Evolutionary conservation across 805 yeast species (phyloP), one percentile per base, ranked within the genome.

Genomic region (Lipomyces oligophaga): DNA sequence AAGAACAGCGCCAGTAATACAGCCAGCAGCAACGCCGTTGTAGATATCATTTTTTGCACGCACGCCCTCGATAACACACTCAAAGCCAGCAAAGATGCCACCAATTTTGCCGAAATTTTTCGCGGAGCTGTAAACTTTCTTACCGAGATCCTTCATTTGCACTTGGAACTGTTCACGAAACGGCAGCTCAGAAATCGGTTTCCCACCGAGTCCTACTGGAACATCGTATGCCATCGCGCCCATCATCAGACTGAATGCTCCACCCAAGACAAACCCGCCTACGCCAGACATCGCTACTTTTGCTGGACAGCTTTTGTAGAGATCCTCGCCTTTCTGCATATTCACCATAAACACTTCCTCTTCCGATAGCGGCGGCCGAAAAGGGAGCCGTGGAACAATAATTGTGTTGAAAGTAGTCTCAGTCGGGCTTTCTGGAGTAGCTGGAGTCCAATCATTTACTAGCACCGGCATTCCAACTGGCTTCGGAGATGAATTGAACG

Each of bases 41-140:
- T 82, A 87, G 8, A 90, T 77, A 66, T 93, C 98, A 61, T 84
- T 88, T 61, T 85, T 88, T 1, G 95, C 97, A 59, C 97, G 74
- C 42, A 79, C 60, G 24, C 93, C 79, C 65, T 89, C 97, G 40
- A 89, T 78, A 36, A 81, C 75, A 71, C 97, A 89, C 63, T 89
- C 97, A 1, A 88, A 90, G 35, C 96, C 97, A 5, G 95, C 77
- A 65, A 83, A 89, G 24, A 90, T 81, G 73, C 84, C 77, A 61
- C 97, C 97, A 57, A 89, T 85, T 61, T 80, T 85, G 16, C 97
- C 97, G 64, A 93, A 93, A 67, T 85, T 93, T 65, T 86, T 88
- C 3, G 97, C 97, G 61, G 89, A 80, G 1, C 85, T 73, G 70
- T 77, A 83, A n/a, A 96, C 78, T 63, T 96, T 77, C 58, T 73